Percentiles rank a stretch among this genome's conserved stretches.
Evolutionary conservation across 2,329 filamentous ascomycete species (phyloP).

Genomic region (Clarireedia homoeocarpa): DNA sequence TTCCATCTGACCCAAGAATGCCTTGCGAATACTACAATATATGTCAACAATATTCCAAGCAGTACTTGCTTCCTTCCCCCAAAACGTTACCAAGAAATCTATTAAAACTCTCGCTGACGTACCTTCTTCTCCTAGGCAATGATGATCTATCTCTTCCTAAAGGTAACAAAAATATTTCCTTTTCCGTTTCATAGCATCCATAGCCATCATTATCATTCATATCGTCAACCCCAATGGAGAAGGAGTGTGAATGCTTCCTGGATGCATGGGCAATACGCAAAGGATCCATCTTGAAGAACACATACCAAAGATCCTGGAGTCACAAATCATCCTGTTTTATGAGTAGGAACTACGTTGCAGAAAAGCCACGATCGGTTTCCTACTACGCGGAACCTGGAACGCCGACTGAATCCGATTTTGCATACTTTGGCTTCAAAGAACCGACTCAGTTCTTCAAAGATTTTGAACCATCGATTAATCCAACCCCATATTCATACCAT

Average conservation of each 20-base stretch:
- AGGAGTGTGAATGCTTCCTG: conserved; percentile 4
- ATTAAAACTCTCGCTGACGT: conserved; percentile 12
- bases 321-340: conserved; percentile 1
- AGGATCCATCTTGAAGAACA: not conserved
- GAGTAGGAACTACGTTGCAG: not conserved
- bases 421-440: not conserved
- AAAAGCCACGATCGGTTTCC: not conserved
- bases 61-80: conserved; percentile 3
- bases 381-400: not conserved
- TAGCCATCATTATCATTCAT: conserved; percentile 5
- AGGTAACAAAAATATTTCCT: conserved; percentile 35
- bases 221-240: conserved; percentile 1
- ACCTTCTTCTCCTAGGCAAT: conserved; percentile 37
- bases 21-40: not conserved
- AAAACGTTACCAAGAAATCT: not conserved
- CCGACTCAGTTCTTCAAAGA: not conserved
- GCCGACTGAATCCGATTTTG: not conserved
- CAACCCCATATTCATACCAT: not conserved
- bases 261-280: not conserved
- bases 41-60: not conserved
- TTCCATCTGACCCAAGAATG: not conserved
- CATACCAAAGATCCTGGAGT: conserved; percentile 1
- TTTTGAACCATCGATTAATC: not conserved
- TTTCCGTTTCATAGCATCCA: not conserved
- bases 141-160: conserved; percentile 59